Evolutionary conservation across 768 basidiomycete genomes (phyloP), one percentile per base, ranked within the genome.

Genomic region (Macrolepiota albuminosa): DNA sequence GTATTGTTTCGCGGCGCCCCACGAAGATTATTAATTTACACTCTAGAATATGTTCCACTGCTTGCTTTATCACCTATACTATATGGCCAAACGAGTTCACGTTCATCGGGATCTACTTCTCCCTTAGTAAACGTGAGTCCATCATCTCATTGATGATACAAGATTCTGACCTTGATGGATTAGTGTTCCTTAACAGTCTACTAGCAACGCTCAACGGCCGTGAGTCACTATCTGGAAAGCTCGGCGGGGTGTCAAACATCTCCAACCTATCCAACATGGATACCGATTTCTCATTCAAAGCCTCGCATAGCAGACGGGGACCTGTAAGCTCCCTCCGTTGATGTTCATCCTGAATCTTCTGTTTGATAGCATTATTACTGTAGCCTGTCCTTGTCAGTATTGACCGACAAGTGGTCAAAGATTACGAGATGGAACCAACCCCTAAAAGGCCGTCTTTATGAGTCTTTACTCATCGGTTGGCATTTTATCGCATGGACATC

Each of bases 11-110:
- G 76, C 61, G 66, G 71, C 4, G 63, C 74, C 14, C 79, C 81
- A 78, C 80, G 6, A 57, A 69, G 11, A 74, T 77, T 34, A 77
- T 63, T 71, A 76, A n/a, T 80, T 78, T 68, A 70, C 79, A 56
- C 69, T 2, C 1, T 37, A 56, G 55, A 47, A 34, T 56, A 13
- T 56, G 55, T 21, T 46, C 46, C 33, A 5, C 18, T 26, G 55
- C 55, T 34, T 56, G 55, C 18, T 47, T 56, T n/a, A 56, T 56
- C 34, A 36, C 55, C 4, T 73, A 46, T 9, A 29, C 34, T 24
- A 48, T 48, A 45, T 56, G 55, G 55, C 55, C 55, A 11, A 48
- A 48, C 36, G 43, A 56, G 18, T 56, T 56, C 34, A 56, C 46
- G 14, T 56, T 56, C 7, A 56, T 56, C n/a, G 55, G 43, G n/a